phyloP scores from a whole-genome alignment of 1,284 basidiomycete genomes.

The Lignosus rhinocerotis region DNA sequence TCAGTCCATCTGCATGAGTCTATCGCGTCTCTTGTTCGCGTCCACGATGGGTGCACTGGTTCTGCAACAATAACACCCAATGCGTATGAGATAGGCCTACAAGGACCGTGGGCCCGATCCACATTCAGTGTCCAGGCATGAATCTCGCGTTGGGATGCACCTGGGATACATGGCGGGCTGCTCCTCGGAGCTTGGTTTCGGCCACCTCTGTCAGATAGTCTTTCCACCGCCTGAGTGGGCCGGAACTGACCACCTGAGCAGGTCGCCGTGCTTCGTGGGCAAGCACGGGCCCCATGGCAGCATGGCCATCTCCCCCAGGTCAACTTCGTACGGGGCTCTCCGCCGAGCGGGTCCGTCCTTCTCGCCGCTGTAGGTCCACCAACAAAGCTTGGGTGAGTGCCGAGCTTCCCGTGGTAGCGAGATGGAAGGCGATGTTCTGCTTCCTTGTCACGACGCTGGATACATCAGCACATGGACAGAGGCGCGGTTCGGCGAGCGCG shows the following conservation, averaged over 20 bases:
- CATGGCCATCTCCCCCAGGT: conserved; percentile 7
- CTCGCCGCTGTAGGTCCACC: conserved; percentile 26
- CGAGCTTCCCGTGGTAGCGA: conserved; percentile 2
- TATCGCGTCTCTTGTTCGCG: neutral
- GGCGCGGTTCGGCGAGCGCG: conserved; percentile 2
- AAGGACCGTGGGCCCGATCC: conserved; percentile 17
- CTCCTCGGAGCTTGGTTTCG: conserved; percentile 19
- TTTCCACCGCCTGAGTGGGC: conserved; percentile 18
- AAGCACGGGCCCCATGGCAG: conserved; percentile 12
- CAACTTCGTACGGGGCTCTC: conserved; percentile 13
- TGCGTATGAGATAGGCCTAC: conserved; percentile 8
- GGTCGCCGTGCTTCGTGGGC: conserved; percentile 21
- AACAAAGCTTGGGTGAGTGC: conserved; percentile 13
- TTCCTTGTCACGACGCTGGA: conserved; percentile 2
- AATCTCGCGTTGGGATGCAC: conserved; percentile 8
- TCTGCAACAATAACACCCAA: neutral
- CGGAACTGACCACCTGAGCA: conserved; percentile 19
- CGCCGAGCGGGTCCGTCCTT: conserved; percentile 22
- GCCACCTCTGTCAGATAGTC: conserved; percentile 16
- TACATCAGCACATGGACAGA: conserved; percentile 8
- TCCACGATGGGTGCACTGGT: neutral
- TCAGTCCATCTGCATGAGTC: neutral
- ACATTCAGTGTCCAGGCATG: conserved; percentile 11
- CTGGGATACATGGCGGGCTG: neutral
- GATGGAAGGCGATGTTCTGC: neutral